Percentiles rank a stretch among this genome's conserved stretches.
Evolutionary conservation across 1,284 basidiomycete genomes (phyloP).

Genomic region (Pseudozyma hubeiensis): DNA sequence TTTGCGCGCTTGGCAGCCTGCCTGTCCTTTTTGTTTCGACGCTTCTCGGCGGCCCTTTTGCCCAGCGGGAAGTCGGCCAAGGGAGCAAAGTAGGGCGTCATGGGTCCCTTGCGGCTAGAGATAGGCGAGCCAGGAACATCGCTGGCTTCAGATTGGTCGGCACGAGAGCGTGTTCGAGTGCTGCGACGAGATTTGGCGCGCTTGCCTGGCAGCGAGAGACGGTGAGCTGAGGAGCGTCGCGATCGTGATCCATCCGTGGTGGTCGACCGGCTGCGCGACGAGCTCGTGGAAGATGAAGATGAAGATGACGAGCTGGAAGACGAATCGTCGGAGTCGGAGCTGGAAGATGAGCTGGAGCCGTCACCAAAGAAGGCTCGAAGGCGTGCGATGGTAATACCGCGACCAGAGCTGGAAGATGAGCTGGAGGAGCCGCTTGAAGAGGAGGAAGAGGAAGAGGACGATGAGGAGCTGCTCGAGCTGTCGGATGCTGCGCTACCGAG

Average conservation of each 20-base stretch:
- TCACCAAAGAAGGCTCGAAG: conserved; percentile 67
- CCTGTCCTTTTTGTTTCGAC: conserved; percentile 36
- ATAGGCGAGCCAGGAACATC: conserved; percentile 37
- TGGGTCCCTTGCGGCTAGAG: conserved; percentile 34
- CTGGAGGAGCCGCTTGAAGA: conserved; percentile 29
- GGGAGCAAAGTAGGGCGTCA: conserved; percentile 51
- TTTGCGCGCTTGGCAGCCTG: conserved; percentile 47
- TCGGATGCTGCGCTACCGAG: conserved; percentile 39
- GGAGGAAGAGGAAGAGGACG: conserved; percentile 37
- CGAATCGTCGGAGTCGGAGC: conserved; percentile 38
- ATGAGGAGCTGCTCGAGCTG: conserved; percentile 43
- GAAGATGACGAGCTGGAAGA: conserved; percentile 36
- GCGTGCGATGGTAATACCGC: conserved; percentile 58
- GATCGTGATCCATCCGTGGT: conserved; percentile 35
- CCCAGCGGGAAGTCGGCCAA: conserved; percentile 43
- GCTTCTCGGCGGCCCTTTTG: conserved; percentile 31
- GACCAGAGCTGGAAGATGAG: conserved; percentile 47
- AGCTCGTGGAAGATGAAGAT: conserved; percentile 17
- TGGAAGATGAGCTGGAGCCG: conserved; percentile 49
- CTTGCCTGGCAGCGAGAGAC: conserved; percentile 29
- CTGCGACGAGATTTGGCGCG: conserved; percentile 31
- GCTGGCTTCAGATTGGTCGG: conserved; percentile 38
- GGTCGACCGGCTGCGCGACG: conserved; percentile 27
- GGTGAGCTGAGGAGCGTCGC: conserved; percentile 36
- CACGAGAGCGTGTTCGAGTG: conserved; percentile 25